Conservation (phyloP, 2,329 filamentous ascomycete species). For the Truncatella angustata region DNA sequence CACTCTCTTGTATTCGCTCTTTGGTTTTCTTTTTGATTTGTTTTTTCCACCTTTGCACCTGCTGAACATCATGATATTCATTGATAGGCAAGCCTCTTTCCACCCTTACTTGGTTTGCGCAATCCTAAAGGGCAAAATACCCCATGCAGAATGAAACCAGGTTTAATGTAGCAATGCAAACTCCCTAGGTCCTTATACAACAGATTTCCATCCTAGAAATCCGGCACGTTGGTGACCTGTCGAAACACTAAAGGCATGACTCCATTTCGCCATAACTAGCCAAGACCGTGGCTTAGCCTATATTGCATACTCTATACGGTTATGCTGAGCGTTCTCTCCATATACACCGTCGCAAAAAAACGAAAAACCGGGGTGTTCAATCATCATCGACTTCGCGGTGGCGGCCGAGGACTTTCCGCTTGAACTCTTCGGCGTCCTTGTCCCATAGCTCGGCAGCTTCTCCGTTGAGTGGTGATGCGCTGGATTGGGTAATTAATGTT, state of each 20-base stretch:
- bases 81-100: background rate
- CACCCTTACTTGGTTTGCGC: background rate
- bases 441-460: constrained; percentile 97
- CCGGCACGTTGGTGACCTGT: no score
- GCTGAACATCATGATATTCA: background rate
- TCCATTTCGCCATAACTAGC: constrained; percentile 7
- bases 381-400: constrained; percentile 66
- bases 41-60: no score
- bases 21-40: no score
- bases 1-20: no score
- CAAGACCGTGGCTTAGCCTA: background rate
- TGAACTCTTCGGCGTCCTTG: constrained; percentile 81
- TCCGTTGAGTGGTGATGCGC: constrained; percentile 89
- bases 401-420: constrained; percentile 66
- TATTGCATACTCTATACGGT: background rate
- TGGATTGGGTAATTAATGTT: constrained; percentile 43
- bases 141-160: constrained; percentile 3
- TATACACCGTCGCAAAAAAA: background rate
- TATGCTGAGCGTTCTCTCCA: constrained; percentile 3
- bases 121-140: no score
- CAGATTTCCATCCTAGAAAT: no score
- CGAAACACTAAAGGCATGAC: no score
- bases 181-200: background rate
- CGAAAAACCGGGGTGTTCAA: constrained; percentile 29
- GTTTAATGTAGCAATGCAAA: background rate